Evolutionary conservation across 768 basidiomycete species (phyloP).

Genomic region (Lepiota brunneoincarnata): DNA sequence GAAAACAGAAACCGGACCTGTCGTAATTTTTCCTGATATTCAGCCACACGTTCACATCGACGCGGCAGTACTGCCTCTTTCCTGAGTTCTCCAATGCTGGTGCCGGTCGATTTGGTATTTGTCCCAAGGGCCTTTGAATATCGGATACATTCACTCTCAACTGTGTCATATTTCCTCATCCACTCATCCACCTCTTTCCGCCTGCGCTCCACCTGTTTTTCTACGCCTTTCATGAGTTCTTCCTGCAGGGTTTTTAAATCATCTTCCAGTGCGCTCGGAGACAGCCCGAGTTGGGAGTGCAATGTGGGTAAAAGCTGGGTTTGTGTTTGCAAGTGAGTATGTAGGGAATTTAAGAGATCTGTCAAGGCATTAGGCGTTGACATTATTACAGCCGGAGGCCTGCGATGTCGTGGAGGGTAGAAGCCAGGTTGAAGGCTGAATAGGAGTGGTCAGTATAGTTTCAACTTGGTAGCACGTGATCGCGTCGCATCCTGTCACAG

Average conservation of each 20-base stretch:
- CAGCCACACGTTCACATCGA: slow-evolving; percentile 64
- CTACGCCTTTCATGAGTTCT: slow-evolving; percentile 73
- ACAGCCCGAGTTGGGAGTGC: slow-evolving; percentile 82
- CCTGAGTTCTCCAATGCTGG: slow-evolving; percentile 62
- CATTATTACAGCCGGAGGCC: slow-evolving; percentile 16
- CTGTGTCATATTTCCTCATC: slow-evolving; percentile 57
- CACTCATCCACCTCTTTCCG: slow-evolving; percentile 77
- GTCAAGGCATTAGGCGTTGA: slow-evolving; percentile 40
- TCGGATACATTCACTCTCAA: slow-evolving; percentile 63
- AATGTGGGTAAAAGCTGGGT: slow-evolving; percentile 80
- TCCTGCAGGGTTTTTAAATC: slow-evolving; percentile 74
- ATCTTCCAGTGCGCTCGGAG: slow-evolving; percentile 74
- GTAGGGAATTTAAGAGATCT: slow-evolving; percentile 71
- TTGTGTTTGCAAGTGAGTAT: slow-evolving; percentile 76
- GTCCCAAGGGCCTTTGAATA: slow-evolving; percentile 72
- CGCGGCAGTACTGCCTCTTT: slow-evolving; percentile 73
- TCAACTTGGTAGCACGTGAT: slow-evolving; percentile 15
- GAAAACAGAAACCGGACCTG: slow-evolving; percentile 50
- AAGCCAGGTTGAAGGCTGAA: no score
- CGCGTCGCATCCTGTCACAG: slow-evolving; percentile 9
- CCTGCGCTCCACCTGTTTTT: slow-evolving; percentile 65
- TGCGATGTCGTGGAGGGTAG: slow-evolving; percentile 6
- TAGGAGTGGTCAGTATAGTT: no score
- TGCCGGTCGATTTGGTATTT: slow-evolving; percentile 64
- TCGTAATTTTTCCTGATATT: slow-evolving; percentile 74